A percentile compares a stretch with the other conserved stretches of the same genome.
These are phyloP conservation scores for Nemania diffusa DNA, from an alignment of 2,329 filamentous ascomycete species.

Conservation along the genomic window DNA sequence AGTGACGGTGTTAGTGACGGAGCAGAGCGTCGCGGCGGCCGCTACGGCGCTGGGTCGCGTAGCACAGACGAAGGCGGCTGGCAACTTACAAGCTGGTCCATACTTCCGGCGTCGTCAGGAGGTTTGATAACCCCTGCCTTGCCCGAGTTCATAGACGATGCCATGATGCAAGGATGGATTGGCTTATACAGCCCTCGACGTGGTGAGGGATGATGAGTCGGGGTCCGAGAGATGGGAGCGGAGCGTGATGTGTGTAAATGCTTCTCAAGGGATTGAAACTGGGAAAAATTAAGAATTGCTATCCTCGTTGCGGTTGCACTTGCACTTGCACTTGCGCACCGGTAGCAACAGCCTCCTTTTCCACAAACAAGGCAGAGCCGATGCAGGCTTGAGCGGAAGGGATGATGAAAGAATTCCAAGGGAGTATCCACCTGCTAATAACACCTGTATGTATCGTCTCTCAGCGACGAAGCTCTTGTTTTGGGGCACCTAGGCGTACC, in stretches of 20 bases:
- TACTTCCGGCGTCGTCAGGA: conserved; percentile 60
- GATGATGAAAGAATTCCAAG: conserved; percentile 41
- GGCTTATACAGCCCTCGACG: conserved; percentile 28
- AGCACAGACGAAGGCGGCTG: conserved; percentile 31
- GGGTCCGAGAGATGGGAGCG: conserved; percentile 13
- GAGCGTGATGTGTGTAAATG: conserved; percentile 9
- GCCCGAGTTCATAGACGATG: conserved; percentile 38
- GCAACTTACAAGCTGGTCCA: conserved; percentile 69
- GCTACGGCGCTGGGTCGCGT: conserved; percentile 26
- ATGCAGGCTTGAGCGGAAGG: conserved; percentile 34
- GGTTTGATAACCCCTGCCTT: conserved; percentile 67
- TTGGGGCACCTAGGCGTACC: neutral
- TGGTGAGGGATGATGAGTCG: conserved; percentile 22
- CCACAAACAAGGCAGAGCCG: conserved; percentile 34
- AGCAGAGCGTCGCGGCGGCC: conserved; percentile 18
- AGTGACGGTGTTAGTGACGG: conserved; percentile 24
- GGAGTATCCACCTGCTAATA: conserved; percentile 37
- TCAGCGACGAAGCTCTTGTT: conserved; percentile 18
- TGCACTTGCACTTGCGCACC: conserved; percentile 22
- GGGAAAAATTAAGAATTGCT: conserved; percentile 18
- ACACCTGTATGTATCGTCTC: conserved; percentile 24
- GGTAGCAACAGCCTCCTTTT: conserved; percentile 34
- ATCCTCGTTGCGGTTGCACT: conserved; percentile 14
- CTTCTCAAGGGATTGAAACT: conserved; percentile 16
- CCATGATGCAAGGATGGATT: conserved; percentile 38